Percentiles rank a stretch among this genome's conserved stretches.
phyloP scores from a whole-genome alignment of 805 yeast genomes.

The Zygosaccharomyces bisporus region DNA sequence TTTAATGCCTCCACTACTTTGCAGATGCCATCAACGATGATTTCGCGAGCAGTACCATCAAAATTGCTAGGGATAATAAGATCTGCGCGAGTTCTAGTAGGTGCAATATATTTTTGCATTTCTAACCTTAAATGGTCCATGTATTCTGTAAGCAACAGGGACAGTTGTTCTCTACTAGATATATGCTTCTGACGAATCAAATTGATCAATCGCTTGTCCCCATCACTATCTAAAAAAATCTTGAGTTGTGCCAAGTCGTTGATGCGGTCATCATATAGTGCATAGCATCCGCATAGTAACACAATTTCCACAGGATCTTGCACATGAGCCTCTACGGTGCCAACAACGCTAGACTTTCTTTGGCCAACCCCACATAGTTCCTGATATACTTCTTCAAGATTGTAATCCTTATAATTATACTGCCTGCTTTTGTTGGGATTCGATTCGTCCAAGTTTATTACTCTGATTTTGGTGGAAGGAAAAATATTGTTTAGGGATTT shows the following conservation, averaged over 20 bases:
- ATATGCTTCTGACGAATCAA: constrained; percentile 46
- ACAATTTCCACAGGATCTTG: constrained; percentile 32
- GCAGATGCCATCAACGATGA: constrained; percentile 33
- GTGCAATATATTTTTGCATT: constrained; percentile 31
- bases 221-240: constrained; percentile 77
- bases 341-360: constrained; percentile 11
- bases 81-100: constrained; percentile 32
- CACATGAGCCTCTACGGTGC: constrained; percentile 15
- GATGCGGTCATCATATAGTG: constrained; percentile 60
- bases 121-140: constrained; percentile 32
- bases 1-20: constrained; percentile 28
- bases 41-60: constrained; percentile 28
- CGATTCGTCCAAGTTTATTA: constrained; percentile 43
- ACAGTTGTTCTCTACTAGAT: constrained; percentile 18
- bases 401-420: constrained; percentile 31
- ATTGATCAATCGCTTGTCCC: constrained; percentile 78
- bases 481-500: constrained; percentile 29
- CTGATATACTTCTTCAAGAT: constrained; percentile 32
- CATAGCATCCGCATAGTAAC: constrained; percentile 75
- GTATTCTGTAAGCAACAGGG: constrained; percentile 26
- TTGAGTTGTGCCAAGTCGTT: constrained; percentile 56
- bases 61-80: constrained; percentile 32
- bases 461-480: constrained; percentile 26
- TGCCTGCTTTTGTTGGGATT: constrained; percentile 13
- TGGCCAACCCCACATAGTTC: constrained; percentile 17